Evolutionary conservation across 306 rosid species (phyloP).

Genomic region (Cyamopsis tetragonoloba): DNA sequence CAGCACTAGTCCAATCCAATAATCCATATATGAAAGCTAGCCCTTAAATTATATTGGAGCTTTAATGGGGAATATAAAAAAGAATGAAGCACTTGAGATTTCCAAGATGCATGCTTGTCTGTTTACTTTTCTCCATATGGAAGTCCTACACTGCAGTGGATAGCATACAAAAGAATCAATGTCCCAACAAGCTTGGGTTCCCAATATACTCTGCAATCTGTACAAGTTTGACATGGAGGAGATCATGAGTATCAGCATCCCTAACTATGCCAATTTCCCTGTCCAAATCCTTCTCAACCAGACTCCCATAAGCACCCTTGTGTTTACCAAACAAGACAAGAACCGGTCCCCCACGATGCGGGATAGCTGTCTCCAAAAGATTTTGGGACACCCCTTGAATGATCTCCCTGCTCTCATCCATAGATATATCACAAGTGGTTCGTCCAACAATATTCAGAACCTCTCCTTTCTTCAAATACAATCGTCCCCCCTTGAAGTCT

Average conservation of each 20-base stretch:
- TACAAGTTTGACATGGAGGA: constrained; percentile 59
- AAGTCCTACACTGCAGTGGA: not conserved
- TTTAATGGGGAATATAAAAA: not conserved
- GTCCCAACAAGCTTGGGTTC: constrained; percentile 74
- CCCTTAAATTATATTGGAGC: not conserved
- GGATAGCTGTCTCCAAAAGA: constrained; percentile 72
- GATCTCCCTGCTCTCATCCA: constrained; percentile 78
- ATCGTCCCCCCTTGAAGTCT: constrained; percentile 59
- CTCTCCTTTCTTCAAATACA: constrained; percentile 76
- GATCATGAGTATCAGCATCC: constrained; percentile 74
- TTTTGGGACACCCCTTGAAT: constrained; percentile 78
- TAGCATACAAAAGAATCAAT: constrained; percentile 46
- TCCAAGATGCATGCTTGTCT: constrained; percentile 25
- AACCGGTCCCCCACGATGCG: constrained; percentile 70
- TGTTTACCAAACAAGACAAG: constrained; percentile 76
- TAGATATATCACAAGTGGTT: constrained; percentile 60
- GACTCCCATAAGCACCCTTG: constrained; percentile 70
- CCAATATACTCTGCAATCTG: constrained; percentile 85
- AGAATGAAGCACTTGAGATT: not conserved
- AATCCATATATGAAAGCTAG: not conserved
- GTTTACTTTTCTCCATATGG: not conserved
- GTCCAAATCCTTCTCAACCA: constrained; percentile 74
- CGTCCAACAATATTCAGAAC: constrained; percentile 83
- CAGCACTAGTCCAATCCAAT: not conserved
- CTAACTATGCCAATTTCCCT: constrained; percentile 54